Evolutionary conservation across 1,284 basidiomycete genomes (phyloP), one percentile per base, ranked within the genome.

Genomic region (Anthracocystis panici-leucophaei): DNA sequence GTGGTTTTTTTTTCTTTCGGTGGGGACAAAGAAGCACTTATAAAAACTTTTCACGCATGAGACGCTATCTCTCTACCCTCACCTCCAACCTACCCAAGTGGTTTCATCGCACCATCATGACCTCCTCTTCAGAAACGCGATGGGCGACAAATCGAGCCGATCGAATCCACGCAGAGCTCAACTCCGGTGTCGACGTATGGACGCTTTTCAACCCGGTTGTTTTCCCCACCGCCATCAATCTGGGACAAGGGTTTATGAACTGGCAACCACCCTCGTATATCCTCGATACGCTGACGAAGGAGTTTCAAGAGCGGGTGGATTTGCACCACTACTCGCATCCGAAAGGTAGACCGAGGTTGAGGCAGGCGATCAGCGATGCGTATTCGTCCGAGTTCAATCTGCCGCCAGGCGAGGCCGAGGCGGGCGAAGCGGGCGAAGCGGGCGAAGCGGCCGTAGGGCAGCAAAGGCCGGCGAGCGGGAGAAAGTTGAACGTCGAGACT

Each of bases 401-500:
- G 35, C 82, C 82, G 1, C 16, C 38, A 0, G 48, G 57, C 1
- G 73, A 72, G 20, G 81, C 78, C 42, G 81, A 79, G 31, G 72
- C 68, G 0, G 77, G 65, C 3, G 61, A 25, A 4, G 41, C 29
- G 21, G 59, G 33, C 7, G 12, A 38, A 5, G 35, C 64, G 21
- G 68, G 68, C 11, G 60, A 71, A 83, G 60, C 46, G 80, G 8
- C 35, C 56, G 5, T 33, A 8, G 31, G 12, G 10, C 10, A 33
- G 6, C 27, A 27, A 7, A 49, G 80, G 7, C 35, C 55, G 2
- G 50, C 46, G 1, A 84, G 84, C 29, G 88, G 89, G 9, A 89
- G 92, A 57, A 88, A 91, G 18, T 88, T 99, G 29, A 90, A 95
- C 81, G 88, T 91, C 10, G 93, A 97, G 79, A 89, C 89, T 0